Conservation (phyloP, 225 moss, liverwort and hornwort genomes). For the Marchantia paleacea region DNA sequence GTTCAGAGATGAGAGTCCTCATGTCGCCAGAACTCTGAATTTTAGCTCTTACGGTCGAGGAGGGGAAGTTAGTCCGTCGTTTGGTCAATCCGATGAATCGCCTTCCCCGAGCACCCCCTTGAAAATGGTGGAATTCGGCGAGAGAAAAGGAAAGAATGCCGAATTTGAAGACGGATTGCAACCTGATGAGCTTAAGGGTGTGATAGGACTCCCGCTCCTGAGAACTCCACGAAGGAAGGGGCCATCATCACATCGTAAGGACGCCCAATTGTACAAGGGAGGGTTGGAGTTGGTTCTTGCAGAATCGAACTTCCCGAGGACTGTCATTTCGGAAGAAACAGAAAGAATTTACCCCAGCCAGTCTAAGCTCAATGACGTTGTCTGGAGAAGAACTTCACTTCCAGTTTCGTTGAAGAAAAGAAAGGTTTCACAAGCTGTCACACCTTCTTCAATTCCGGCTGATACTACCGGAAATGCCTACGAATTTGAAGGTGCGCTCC, state of each 20-base stretch:
- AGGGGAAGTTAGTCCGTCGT: constrained; percentile 7
- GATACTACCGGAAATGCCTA: constrained; percentile 24
- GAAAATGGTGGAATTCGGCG: constrained; percentile 11
- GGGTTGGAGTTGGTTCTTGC: constrained; percentile 16
- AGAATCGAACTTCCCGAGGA: constrained; percentile 36
- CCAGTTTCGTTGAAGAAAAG: constrained; percentile 48
- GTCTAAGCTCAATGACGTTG: constrained; percentile 38
- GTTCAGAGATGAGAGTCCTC: constrained; percentile 39
- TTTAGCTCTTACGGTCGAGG: constrained; percentile 42
- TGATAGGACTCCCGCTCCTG: constrained; percentile 45
- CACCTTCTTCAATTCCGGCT: constrained; percentile 25
- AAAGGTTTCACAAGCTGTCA: constrained; percentile 45
- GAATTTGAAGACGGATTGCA: constrained; percentile 6
- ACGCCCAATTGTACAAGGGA: constrained; percentile 36
- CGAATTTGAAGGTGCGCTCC: constrained; percentile 41
- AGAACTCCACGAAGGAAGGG: constrained; percentile 21
- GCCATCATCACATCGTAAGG: not conserved
- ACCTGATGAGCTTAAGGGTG: constrained; percentile 7
- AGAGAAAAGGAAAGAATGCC: constrained; percentile 13
- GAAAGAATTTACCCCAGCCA: constrained; percentile 26
- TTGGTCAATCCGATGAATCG: constrained; percentile 7
- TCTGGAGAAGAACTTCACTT: constrained; percentile 47
- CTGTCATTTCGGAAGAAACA: constrained; percentile 29
- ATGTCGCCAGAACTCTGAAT: constrained; percentile 52
- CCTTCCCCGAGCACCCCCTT: constrained; percentile 19